Percentiles rank a stretch among this genome's conserved stretches.
Conservation (phyloP, 257 asterid species). For the Nicotiana tabacum region DNA sequence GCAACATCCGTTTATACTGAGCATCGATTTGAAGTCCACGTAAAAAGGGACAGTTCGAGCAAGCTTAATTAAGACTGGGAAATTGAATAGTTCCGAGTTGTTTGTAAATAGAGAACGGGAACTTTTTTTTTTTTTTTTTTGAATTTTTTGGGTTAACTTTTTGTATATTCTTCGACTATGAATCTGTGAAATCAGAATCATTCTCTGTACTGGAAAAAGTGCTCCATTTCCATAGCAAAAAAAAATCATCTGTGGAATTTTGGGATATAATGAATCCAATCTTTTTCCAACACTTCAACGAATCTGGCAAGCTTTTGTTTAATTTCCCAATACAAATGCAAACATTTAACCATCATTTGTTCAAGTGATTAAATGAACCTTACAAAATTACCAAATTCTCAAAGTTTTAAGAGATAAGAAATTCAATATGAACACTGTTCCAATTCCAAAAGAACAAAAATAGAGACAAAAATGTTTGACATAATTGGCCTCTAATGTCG, state of each 20-base stretch:
- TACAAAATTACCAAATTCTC: not conserved
- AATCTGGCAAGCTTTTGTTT: not conserved
- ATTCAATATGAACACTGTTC: too few species aligned
- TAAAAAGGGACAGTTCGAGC: not conserved
- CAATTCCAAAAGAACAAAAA: not conserved
- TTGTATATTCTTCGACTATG: slow-evolving; percentile 11
- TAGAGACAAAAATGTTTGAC: not conserved
- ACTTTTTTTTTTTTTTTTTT: not conserved
- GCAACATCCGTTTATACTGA: slow-evolving; percentile 53
- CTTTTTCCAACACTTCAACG: not conserved
- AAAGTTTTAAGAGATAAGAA: too few species aligned
- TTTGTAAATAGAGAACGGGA: slow-evolving; percentile 11
- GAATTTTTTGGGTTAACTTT: not conserved
- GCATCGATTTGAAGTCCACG: slow-evolving; percentile 11
- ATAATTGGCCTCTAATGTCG: not conserved
- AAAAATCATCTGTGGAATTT: not conserved
- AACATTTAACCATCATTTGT: not conserved
- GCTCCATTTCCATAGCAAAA: slow-evolving; percentile 11
- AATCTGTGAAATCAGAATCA: not conserved
- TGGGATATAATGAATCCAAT: not conserved
- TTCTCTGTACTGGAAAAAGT: slow-evolving; percentile 3
- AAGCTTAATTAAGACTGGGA: not conserved
- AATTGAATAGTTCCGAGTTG: not conserved
- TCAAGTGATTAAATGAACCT: not conserved
- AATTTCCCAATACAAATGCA: not conserved